A percentile compares a stretch with the other conserved stretches of the same genome.
Conservation (phyloP, 805 yeast species). For the Cyberlindnera maritima region DNA sequence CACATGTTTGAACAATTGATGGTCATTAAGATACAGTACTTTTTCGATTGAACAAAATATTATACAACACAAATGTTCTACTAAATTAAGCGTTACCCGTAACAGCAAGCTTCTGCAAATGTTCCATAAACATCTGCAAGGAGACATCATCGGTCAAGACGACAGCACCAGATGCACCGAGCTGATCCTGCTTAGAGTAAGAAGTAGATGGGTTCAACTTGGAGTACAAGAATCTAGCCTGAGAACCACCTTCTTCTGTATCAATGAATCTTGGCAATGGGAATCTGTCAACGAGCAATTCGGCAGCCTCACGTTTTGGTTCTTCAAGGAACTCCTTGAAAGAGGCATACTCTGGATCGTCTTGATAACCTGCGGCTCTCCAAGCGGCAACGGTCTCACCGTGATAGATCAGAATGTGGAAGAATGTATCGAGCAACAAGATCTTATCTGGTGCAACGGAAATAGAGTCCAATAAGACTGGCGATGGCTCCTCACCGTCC, state of each 20-base stretch:
- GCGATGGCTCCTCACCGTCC: constrained; percentile 47
- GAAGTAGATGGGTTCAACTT: constrained; percentile 66
- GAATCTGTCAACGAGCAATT: constrained; percentile 60
- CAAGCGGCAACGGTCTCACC: constrained; percentile 67
- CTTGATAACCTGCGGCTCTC: constrained; percentile 63
- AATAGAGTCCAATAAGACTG: constrained; percentile 61
- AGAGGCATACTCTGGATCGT: constrained; percentile 55
- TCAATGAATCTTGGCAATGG: constrained; percentile 73
- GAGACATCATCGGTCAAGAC: constrained; percentile 51
- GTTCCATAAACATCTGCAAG: constrained; percentile 34
- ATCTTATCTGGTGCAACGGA: constrained; percentile 58
- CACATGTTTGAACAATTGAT: no score
- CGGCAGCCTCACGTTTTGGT: constrained; percentile 66
- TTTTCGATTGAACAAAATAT: no score
- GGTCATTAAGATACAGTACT: no score
- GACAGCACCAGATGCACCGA: constrained; percentile 37
- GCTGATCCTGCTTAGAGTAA: constrained; percentile 39
- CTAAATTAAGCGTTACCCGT: constrained; percentile 6
- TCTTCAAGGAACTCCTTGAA: constrained; percentile 58
- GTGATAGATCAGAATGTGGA: constrained; percentile 65
- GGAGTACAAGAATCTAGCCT: constrained; percentile 68
- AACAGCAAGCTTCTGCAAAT: constrained; percentile 30
- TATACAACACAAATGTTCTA: not conserved
- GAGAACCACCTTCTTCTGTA: constrained; percentile 75
- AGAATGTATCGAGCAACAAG: constrained; percentile 61